Evolutionary conservation across 2,329 filamentous ascomycete species (phyloP).

Genomic region (Alternaria brassicicola): DNA sequence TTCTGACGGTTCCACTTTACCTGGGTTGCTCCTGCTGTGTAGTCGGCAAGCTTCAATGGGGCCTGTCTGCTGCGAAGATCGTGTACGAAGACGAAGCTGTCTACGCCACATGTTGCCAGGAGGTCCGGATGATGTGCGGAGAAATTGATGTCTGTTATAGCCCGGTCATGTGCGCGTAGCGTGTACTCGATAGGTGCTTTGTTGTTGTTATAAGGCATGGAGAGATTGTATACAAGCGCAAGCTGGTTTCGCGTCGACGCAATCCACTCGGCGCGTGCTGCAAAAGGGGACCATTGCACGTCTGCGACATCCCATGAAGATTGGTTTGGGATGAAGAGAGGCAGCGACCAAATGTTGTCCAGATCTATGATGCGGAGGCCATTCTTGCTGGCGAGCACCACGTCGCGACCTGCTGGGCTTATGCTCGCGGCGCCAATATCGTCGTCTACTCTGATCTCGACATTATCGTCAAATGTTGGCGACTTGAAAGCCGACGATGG

Average conservation of each 20-base stretch:
- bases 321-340: conserved; percentile 82
- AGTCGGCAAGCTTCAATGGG: conserved; percentile 72
- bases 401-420: conserved; percentile 86
- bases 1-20: conserved; percentile 94
- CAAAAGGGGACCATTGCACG: conserved; percentile 96
- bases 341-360: conserved; percentile 85
- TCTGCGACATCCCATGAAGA: conserved; percentile 95
- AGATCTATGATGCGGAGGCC: conserved; percentile 91
- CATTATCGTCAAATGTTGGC: conserved; percentile 83
- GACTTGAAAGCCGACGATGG: conserved; percentile 73
- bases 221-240: conserved; percentile 91
- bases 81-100: conserved; percentile 93
- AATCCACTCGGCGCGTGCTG: conserved; percentile 87
- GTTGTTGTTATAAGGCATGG: conserved; percentile 55
- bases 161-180: conserved; percentile 81
- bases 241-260: conserved; percentile 94
- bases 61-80: conserved; percentile 68
- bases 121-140: conserved; percentile 90
- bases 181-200: conserved; percentile 88
- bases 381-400: conserved; percentile 83
- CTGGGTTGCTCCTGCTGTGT: conserved; percentile 91
- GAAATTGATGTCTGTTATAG: conserved; percentile 96
- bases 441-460: conserved; percentile 80
- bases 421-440: conserved; percentile 87
- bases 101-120: conserved; percentile 87